Percentiles rank a stretch among this genome's conserved stretches.
These are phyloP conservation scores for Tetrahymena thermophila DNA, from an alignment of 73 alveolate species.

Conservation along the genomic window DNA sequence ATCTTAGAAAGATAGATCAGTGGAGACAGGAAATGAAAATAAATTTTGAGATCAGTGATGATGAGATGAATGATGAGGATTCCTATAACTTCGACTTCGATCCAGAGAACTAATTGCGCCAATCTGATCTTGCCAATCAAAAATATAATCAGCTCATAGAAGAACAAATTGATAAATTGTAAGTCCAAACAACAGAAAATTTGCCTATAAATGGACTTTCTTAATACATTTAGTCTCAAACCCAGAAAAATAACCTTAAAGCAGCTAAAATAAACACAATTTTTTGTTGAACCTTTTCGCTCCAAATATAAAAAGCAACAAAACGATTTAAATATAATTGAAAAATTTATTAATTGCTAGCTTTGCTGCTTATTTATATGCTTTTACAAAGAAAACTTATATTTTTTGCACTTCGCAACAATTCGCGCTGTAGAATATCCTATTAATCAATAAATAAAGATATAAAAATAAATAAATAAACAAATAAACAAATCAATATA, in stretches of 20 bases:
- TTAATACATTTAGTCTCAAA: neutral
- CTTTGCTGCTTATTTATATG: neutral
- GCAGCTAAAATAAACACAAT: neutral
- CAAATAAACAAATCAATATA: too few species aligned
- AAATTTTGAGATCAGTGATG: neutral
- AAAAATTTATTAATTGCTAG: neutral
- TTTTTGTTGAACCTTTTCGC: neutral
- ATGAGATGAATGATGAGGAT: neutral
- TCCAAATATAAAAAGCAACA: neutral
- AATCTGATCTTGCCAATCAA: neutral
- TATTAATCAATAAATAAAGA: neutral
- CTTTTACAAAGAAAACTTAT: neutral
- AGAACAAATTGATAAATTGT: neutral
- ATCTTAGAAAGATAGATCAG: neutral
- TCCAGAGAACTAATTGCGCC: neutral
- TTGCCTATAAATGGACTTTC: neutral
- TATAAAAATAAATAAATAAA: neutral
- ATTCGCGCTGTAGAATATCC: neutral
- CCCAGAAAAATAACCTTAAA: neutral
- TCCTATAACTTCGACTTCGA: neutral
- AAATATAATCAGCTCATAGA: neutral
- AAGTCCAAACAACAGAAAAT: neutral
- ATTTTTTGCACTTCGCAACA: neutral
- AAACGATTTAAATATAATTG: neutral
- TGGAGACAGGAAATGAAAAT: neutral